Conservation (phyloP, 371 early-diverging fungal genomes). For the Mortierella sp. region DNA sequence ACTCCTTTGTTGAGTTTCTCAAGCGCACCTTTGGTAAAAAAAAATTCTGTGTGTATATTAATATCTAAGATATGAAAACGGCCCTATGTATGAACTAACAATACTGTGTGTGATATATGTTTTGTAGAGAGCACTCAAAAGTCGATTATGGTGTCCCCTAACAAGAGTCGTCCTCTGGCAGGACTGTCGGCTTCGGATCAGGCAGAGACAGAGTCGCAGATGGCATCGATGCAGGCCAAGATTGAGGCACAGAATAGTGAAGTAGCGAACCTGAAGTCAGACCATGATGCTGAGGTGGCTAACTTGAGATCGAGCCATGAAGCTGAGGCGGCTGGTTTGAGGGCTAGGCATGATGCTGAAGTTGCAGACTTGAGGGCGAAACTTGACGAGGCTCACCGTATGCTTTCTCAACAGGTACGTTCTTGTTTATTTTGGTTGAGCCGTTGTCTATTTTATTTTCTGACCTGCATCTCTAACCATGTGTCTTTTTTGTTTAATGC, state of each 20-base stretch:
- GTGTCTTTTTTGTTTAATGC: background rate
- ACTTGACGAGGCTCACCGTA: constrained; percentile 28
- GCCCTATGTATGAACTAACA: background rate
- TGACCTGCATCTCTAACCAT: background rate
- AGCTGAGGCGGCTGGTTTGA: background rate
- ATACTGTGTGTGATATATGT: background rate
- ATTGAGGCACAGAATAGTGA: constrained; percentile 51
- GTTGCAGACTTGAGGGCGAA: constrained; percentile 47
- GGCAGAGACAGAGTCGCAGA: constrained; percentile 52
- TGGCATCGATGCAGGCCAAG: constrained; percentile 49
- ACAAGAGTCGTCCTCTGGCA: constrained; percentile 19
- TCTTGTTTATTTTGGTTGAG: background rate
- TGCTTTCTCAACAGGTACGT: constrained; percentile 27
- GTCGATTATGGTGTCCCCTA: constrained; percentile 39
- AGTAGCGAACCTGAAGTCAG: constrained; percentile 46
- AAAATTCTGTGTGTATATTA: no score
- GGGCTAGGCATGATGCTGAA: constrained; percentile 25
- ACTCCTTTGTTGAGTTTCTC: constrained; percentile 86
- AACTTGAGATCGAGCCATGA: background rate
- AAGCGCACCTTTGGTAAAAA: constrained; percentile 85
- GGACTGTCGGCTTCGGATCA: constrained; percentile 7
- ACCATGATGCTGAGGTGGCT: constrained; percentile 20
- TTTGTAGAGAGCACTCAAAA: constrained; percentile 47
- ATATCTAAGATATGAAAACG: background rate
- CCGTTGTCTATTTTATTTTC: background rate